Base-by-base conservation (phyloP, 352 stramenopile genomes). In the Thraustochytrium striatum region DNA sequence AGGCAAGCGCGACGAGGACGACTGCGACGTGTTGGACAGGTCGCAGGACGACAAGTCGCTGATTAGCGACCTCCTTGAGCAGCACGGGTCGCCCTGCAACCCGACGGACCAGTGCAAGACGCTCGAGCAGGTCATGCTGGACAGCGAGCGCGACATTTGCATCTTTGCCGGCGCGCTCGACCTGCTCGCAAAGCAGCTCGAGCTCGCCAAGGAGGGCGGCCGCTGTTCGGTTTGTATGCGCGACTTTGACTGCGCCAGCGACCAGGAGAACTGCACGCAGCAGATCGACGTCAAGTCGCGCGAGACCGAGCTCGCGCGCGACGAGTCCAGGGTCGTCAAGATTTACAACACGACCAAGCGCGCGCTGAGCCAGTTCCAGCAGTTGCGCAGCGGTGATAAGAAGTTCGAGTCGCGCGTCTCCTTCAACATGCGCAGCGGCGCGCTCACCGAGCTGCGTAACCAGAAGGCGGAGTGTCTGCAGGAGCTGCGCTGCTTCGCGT, bases 401-500 rank as follows among this genome's bases (percentile, higher is more conserved):
- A 55, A 55, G 47, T 55, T 55, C 47, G 47, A 55, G 47, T 55
- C 47, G 47, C 65, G 65, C 30, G 65, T 75, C 21, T 30, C 65
- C 43, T 75, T 75, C 36, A 75, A 75, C 36, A 75, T 75, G 11
- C 65, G 65, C 25, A 75, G 32, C 5, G 65, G 65, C 25, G 32
- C 43, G 65, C 65, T 75, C 65, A 75, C 65, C 43, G 65, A 75
- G 30, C 47, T 75, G 32, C 65, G 65, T 32, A 75, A 75, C 65
- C 65, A 75, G 41, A 75, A 75, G 65, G 65, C 50, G n/a, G 65
- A 75, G 32, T 55, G 52, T 43, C 65, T 75, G 21, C 65, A 75
- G 44, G 65, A 75, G 41, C 65, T 61, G 39, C 65, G 65, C 35
- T 75, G 65, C 52, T 75, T 75, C 39, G 65, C 65, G 2, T 75